These are phyloP conservation scores for Schrenkiella parvula DNA, from an alignment of 345 rosid species.

Conservation along the genomic window DNA sequence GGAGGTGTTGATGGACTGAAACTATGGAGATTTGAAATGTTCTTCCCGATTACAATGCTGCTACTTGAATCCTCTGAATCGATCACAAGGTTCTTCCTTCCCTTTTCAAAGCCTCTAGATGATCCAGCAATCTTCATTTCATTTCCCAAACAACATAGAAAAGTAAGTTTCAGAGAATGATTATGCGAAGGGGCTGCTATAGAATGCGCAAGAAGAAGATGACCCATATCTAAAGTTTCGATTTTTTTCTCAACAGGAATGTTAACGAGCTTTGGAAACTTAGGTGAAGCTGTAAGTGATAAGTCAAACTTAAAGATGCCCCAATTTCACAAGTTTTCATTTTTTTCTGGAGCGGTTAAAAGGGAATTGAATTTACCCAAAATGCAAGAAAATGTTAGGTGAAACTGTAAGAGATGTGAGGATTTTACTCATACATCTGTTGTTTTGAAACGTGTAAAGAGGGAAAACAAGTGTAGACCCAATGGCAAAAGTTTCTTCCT, in stretches of 20 bases:
- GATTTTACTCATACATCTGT: neutral
- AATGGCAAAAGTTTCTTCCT: slow-evolving; percentile 6
- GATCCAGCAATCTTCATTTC: slow-evolving; percentile 66
- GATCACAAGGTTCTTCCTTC: slow-evolving; percentile 42
- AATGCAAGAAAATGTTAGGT: slow-evolving; percentile 15
- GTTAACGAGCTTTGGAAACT: neutral
- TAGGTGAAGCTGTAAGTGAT: slow-evolving; percentile 7
- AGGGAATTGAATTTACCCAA: neutral
- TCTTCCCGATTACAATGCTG: slow-evolving; percentile 50
- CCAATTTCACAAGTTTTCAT: slow-evolving; percentile 18
- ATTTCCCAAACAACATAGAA: neutral
- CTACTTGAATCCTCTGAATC: slow-evolving; percentile 81
- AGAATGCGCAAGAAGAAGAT: neutral
- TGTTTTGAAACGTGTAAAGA: slow-evolving; percentile 22
- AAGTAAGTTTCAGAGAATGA: slow-evolving; percentile 1
- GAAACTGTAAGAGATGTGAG: neutral
- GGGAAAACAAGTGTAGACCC: neutral
- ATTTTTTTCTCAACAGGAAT: neutral
- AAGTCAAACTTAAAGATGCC: slow-evolving; percentile 1
- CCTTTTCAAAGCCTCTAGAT: slow-evolving; percentile 55
- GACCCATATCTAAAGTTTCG: neutral
- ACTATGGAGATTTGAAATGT: slow-evolving; percentile 43
- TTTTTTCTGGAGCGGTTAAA: neutral
- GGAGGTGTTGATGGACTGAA: slow-evolving; percentile 89
- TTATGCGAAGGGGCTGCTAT: neutral